These are phyloP conservation scores for Nothophoma quercina DNA, from an alignment of 2,329 filamentous ascomycete species.

Conservation along the genomic window DNA sequence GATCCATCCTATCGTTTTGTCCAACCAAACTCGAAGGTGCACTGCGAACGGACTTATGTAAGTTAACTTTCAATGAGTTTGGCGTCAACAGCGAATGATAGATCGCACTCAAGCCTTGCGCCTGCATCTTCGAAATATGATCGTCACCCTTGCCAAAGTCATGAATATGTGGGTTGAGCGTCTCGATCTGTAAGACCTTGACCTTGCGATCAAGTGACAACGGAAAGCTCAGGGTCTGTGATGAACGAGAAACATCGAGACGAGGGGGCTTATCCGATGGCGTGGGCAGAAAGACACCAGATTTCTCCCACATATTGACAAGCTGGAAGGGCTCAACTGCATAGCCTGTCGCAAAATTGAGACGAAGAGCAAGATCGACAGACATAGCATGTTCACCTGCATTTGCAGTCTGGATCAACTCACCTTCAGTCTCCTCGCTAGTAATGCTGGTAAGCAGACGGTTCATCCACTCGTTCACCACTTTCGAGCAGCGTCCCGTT, in stretches of 20 bases:
- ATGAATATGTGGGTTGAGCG: constrained; percentile 25
- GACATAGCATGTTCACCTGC: constrained; percentile 29
- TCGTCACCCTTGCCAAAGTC: constrained; percentile 17
- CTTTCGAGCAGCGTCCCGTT: constrained; percentile 23
- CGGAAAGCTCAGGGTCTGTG: too few relatives aligned
- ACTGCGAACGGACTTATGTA: too few relatives aligned
- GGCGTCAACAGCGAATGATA: constrained; percentile 18
- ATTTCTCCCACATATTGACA: constrained; percentile 20
- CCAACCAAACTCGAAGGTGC: too few relatives aligned
- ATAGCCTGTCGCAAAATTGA: constrained; percentile 25
- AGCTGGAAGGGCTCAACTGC: constrained; percentile 28
- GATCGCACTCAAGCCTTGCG: constrained; percentile 23
- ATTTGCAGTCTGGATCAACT: constrained; percentile 20
- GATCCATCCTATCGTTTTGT: too few relatives aligned
- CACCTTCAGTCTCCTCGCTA: not conserved
- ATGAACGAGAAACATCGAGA: too few relatives aligned
- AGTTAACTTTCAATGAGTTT: not conserved
- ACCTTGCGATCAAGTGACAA: not conserved
- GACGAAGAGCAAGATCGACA: constrained; percentile 18
- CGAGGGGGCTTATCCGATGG: not conserved
- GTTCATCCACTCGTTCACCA: constrained; percentile 27
- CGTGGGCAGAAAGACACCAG: not conserved
- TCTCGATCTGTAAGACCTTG: constrained; percentile 23
- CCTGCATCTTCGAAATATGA: constrained; percentile 24
- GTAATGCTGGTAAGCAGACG: constrained; percentile 5